Evolutionary conservation across 495 filamentous ascomycete genomes (phyloP).

Genomic region (Pseudevernia furfuracea): DNA sequence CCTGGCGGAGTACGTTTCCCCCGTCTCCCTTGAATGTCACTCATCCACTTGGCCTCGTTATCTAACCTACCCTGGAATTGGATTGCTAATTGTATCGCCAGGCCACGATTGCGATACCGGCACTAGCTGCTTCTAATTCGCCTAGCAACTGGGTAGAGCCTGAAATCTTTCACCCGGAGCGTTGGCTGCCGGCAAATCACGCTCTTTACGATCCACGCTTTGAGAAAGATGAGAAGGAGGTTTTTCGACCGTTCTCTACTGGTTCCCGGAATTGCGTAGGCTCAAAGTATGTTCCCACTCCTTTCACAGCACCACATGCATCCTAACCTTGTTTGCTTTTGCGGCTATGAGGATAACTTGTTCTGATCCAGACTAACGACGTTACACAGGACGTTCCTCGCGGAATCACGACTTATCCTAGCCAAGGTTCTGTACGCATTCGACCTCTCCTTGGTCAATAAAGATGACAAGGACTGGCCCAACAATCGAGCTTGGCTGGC

Average conservation of each 20-base stretch:
- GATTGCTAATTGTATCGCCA: background rate
- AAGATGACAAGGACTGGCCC: constrained; percentile 5
- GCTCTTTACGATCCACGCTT: background rate
- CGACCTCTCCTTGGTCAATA: background rate
- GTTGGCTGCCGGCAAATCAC: constrained; percentile 2
- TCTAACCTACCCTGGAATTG: background rate
- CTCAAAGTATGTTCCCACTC: constrained; percentile 7
- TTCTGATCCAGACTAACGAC: background rate
- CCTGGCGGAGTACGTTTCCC: constrained; percentile 5
- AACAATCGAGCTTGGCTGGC: background rate
- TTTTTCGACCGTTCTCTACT: constrained; percentile 12
- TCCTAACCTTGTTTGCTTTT: background rate
- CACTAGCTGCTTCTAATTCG: background rate
- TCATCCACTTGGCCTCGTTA: background rate
- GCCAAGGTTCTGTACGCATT: background rate
- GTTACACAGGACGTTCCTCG: constrained; percentile 2
- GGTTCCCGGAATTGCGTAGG: constrained; percentile 6
- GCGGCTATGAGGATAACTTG: background rate
- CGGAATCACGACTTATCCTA: constrained; percentile 8
- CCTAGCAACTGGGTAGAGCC: constrained; percentile 4
- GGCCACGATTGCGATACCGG: background rate
- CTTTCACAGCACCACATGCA: background rate
- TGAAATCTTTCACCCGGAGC: background rate
- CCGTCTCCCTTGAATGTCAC: no score
- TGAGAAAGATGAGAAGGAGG: constrained; percentile 8